Evolutionary conservation across 2,329 filamentous ascomycete species (phyloP), one percentile per base, ranked within the genome.

Genomic region (Proliferodiscus dingleyae): DNA sequence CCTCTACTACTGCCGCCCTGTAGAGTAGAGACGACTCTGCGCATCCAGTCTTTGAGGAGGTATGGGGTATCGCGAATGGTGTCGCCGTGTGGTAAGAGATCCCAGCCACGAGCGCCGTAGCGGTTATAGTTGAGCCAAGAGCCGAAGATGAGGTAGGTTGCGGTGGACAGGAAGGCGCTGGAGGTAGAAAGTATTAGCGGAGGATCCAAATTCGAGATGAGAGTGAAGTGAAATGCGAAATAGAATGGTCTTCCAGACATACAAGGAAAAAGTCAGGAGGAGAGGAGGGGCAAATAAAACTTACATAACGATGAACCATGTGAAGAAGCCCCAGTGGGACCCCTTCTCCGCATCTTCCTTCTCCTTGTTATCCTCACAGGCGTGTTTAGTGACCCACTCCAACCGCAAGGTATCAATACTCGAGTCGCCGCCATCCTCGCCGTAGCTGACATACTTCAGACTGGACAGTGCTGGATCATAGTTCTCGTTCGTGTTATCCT

Each of bases 71-170:
- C 93, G 53, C 91, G 83, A 58, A 97, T 85, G 0, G 87, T 86
- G 66, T 98, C 93, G 54, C 87, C 87, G 64, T 97, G 91, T 11
- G 93, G 93, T 15, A 97, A 74, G 15, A 96, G 76, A 61, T 97
- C 93, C 90, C 90, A 97, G 46, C 93, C 93, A 36, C 91, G 79
- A 42, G 91, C 90, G 38, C 91, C 91, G 67, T 95, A 95, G 51
- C 90, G 87, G 71, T 89, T 96, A 76, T 97, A 97, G 73, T 97
- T 97, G 65, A 97, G 82, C 93, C 93, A 98, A 16, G 90, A 95
- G 54, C 91, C 90, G 63, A 97, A 97, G 65, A 97, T 95, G 55
- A 98, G 83, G 70, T 97, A 98, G 19, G 90, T 72, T 2, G 93
- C 89, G 32, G 82, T 85, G 37, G 80, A 80, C 52, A 97, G 76